Conservation (phyloP, 1,284 basidiomycete species). For the Schizopora paradoxa region DNA sequence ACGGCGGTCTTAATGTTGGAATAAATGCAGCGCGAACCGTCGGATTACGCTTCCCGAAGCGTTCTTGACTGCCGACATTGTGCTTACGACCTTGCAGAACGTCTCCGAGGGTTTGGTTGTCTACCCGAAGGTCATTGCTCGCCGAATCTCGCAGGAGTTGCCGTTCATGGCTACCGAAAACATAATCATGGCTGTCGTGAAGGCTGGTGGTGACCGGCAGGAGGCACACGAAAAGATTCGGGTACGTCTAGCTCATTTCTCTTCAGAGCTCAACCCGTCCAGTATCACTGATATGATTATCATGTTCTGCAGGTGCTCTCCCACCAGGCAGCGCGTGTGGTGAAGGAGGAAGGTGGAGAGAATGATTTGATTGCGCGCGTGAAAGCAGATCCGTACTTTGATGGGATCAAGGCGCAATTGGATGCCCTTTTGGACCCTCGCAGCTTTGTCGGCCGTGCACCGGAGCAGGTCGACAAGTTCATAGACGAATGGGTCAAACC, state of each 20-base stretch:
- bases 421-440: slow-evolving; percentile 72
- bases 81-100: slow-evolving; percentile 93
- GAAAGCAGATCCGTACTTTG: slow-evolving; percentile 56
- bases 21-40: slow-evolving; percentile 75
- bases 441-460: slow-evolving; percentile 87
- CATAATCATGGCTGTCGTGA: slow-evolving; percentile 99
- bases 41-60: slow-evolving; percentile 95
- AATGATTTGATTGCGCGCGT: slow-evolving; percentile 96
- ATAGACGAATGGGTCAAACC: slow-evolving; percentile 85
- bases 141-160: slow-evolving; percentile 90
- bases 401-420: slow-evolving; percentile 58
- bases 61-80: slow-evolving; percentile 95
- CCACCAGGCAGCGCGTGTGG: slow-evolving; percentile 91
- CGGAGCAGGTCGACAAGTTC: slow-evolving; percentile 91
- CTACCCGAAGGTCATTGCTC: slow-evolving; percentile 92
- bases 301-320: slow-evolving; percentile 65
- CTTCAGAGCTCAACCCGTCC: not conserved
- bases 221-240: slow-evolving; percentile 96
- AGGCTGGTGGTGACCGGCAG: slow-evolving; percentile 91
- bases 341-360: slow-evolving; percentile 92
- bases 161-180: slow-evolving; percentile 99
- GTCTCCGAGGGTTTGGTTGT: slow-evolving; percentile 97
- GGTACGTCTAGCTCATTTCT: slow-evolving; percentile 38
- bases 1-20: slow-evolving; percentile 7
- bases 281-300: not conserved